Conservation (phyloP, 352 stramenopile genomes). For the Pythium dissotocum region DNA sequence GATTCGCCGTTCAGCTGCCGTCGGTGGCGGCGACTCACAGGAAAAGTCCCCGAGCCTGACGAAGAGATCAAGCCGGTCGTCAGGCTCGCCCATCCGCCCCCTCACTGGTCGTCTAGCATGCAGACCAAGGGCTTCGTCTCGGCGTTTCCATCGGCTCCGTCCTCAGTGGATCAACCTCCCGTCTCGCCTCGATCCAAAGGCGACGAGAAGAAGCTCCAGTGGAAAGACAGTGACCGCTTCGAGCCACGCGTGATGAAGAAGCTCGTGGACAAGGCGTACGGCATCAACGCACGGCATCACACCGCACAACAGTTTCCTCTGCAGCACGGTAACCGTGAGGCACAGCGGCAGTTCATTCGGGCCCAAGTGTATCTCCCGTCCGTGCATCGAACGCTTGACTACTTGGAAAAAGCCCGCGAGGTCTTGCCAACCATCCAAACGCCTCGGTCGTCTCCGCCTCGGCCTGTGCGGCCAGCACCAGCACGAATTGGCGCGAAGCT, state of each 20-base stretch:
- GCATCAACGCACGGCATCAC: slow-evolving; percentile 1
- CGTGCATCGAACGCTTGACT: slow-evolving; percentile 27
- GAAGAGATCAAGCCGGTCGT: not conserved
- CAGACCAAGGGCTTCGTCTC: slow-evolving; percentile 1
- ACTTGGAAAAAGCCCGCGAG: slow-evolving; percentile 8
- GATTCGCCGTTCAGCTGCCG: slow-evolving; percentile 42
- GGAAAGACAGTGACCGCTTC: slow-evolving; percentile 17
- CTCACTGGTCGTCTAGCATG: not conserved
- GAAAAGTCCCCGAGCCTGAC: slow-evolving; percentile 11
- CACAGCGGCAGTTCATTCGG: slow-evolving; percentile 26
- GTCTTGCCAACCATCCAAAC: not conserved
- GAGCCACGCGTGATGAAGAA: slow-evolving; percentile 20
- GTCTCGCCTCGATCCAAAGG: not conserved
- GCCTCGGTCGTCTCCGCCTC: not conserved
- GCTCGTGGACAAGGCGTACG: slow-evolving; percentile 27
- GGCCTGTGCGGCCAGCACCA: not conserved
- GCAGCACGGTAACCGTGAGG: slow-evolving; percentile 12
- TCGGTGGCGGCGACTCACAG: slow-evolving; percentile 40
- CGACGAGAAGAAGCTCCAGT: not conserved
- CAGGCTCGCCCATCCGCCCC: not conserved
- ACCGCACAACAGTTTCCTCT: slow-evolving; percentile 7
- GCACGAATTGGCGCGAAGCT: slow-evolving; percentile 14
- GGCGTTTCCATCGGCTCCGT: slow-evolving; percentile 5
- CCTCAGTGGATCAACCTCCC: not conserved
- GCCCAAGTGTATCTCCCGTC: slow-evolving; percentile 39